These are phyloP conservation scores for Euryodendron excelsum DNA, from an alignment of 148 eudicot species.

Conservation along the genomic window DNA sequence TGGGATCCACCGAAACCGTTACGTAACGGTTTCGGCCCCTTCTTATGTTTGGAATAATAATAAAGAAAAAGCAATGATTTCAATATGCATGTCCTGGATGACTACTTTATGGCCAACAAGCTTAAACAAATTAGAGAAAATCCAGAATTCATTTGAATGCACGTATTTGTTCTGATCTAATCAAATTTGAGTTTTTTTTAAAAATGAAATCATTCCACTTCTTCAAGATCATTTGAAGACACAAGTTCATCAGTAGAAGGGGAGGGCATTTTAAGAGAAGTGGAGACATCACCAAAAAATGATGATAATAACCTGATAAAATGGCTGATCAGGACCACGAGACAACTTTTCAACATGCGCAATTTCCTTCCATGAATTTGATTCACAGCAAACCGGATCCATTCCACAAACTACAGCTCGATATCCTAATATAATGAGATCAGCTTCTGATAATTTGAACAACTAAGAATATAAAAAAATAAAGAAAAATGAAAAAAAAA, in stretches of 20 bases:
- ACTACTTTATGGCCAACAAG: background rate
- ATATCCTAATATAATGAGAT: constrained; percentile 51
- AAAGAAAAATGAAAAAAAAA: background rate
- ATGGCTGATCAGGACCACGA: constrained; percentile 86
- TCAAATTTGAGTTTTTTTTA: background rate
- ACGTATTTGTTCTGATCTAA: background rate
- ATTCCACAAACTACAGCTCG: constrained; percentile 91
- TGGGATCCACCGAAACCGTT: no score
- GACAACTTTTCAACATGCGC: constrained; percentile 70
- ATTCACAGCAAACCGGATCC: constrained; percentile 98
- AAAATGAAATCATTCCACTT: background rate
- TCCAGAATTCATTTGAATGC: background rate
- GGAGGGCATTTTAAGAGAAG: background rate
- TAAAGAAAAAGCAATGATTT: no score
- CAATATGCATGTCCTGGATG: no score
- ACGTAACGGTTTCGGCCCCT: no score
- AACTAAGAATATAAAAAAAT: background rate
- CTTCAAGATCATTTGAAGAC: background rate
- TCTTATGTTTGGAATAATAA: no score
- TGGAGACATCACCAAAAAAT: background rate
- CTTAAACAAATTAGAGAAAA: background rate
- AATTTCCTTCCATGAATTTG: constrained; percentile 84
- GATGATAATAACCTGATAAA: constrained; percentile 67
- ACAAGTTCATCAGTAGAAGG: background rate
- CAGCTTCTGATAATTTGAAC: background rate